Evolutionary conservation across 2,329 filamentous ascomycete genomes (phyloP), one percentile per base, ranked within the genome.

Genomic region (Xylariaceae sp.): DNA sequence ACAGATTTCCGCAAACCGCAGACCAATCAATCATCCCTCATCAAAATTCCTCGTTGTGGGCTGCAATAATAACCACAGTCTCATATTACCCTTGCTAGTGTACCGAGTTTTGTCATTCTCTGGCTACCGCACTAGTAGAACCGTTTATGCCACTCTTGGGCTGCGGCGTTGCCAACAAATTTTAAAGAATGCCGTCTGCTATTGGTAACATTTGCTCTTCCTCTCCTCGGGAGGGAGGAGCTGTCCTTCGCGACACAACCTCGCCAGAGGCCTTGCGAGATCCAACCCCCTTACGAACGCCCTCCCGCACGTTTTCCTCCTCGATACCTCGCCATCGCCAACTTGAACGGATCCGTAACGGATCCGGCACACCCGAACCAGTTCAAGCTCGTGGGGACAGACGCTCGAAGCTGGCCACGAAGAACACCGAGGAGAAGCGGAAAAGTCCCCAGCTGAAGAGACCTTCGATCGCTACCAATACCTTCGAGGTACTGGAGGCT

Each of bases 341-440:
- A 58, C 66, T 76, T 9, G 65, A 69, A 59, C 70, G 71, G 57
- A 69, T 76, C 53, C 72, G 73, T 59, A 62, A 23, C 13, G 3
- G 66, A 56, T 37, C 54, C 13, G 61, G 58, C 18, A 55, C 44
- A 49, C 59, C 56, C 45, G 58, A 67, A 53, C 45, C 64, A 18
- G 62, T 49, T 44, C 65, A 53, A 51, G 60, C 59, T 50, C 56
- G 62, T 10, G 51, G 50, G 39, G 61, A 59, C 30, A 45, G 59
- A 15, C 50, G 64, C 44, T 62, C 57, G 59, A 55, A 53, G n/a
- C 51, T 35, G 51, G 65, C 58, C 10, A 55, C 59, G 34, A 66
- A 64, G 52, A 64, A 65, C 11, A 63, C 62, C 17, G 55, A 56
- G 52, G 53, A 58, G 35, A 62, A 59, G 15, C 55, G 57, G 55